Conservation (phyloP, 192 early-diverging fungal species). For the Rhizophagus prolifer region DNA sequence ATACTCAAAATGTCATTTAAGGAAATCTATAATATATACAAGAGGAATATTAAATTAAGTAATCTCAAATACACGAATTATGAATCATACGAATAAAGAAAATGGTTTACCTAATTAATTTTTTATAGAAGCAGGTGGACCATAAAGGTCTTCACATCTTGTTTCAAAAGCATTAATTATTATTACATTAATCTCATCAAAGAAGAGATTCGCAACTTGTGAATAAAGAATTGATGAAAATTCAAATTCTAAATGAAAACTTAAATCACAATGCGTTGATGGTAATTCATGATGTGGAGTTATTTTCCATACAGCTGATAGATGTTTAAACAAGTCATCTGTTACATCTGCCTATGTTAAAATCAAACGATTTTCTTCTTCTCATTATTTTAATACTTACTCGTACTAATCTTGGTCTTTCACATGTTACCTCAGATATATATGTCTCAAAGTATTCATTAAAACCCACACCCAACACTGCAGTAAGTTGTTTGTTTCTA, state of each 20-base stretch:
- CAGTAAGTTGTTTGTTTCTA: not conserved
- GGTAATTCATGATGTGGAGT: slow-evolving; percentile 46
- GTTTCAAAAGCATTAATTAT: slow-evolving; percentile 74
- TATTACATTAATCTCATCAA: slow-evolving; percentile 69
- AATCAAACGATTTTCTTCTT: too few species aligned
- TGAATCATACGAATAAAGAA: too few species aligned
- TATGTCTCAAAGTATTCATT: slow-evolving; percentile 76
- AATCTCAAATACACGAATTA: too few species aligned
- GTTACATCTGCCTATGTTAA: slow-evolving; percentile 56
- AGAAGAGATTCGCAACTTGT: slow-evolving; percentile 75
- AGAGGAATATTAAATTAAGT: too few species aligned
- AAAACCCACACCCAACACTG: slow-evolving; percentile 78
- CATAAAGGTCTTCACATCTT: slow-evolving; percentile 54
- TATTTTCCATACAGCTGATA: slow-evolving; percentile 70
- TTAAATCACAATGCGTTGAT: slow-evolving; percentile 56
- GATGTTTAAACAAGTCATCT: slow-evolving; percentile 56
- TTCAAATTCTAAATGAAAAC: slow-evolving; percentile 79
- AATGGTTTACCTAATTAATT: not conserved
- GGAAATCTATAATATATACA: too few species aligned
- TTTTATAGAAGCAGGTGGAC: slow-evolving; percentile 14
- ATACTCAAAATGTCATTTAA: too few species aligned
- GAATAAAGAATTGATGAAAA: slow-evolving; percentile 80
- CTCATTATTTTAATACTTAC: slow-evolving; percentile 52
- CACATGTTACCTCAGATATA: slow-evolving; percentile 69
- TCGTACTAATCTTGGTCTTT: slow-evolving; percentile 59